These are phyloP conservation scores for Pseudogymnoascus sp. DNA, from an alignment of 2,329 filamentous ascomycete genomes.

Conservation along the genomic window DNA sequence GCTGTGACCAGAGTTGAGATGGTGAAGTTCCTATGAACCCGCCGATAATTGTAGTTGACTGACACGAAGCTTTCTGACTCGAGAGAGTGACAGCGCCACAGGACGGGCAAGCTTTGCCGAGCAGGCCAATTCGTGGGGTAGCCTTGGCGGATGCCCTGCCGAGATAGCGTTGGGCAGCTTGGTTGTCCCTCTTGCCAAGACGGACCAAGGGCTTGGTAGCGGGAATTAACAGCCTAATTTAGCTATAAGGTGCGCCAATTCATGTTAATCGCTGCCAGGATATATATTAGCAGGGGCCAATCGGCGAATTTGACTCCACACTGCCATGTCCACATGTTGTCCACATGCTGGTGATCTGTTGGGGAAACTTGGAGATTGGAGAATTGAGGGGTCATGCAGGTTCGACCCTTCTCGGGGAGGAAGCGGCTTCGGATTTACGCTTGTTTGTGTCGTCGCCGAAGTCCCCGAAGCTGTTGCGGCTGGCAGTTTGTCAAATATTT, in stretches of 20 bases:
- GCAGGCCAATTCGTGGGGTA: neutral
- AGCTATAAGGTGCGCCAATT: neutral
- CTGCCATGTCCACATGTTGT: neutral
- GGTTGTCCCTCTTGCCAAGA: neutral
- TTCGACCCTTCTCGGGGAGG: neutral
- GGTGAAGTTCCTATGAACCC: neutral
- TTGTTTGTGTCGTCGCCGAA: neutral
- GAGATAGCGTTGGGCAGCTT: neutral
- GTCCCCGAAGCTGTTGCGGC: neutral
- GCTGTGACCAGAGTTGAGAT: neutral
- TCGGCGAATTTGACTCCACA: neutral
- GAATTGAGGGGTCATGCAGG: neutral
- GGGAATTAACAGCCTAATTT: neutral
- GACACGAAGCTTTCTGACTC: constrained; percentile 4
- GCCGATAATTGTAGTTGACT: neutral
- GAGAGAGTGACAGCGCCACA: neutral
- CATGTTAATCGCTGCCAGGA: neutral
- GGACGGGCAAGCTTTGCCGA: neutral
- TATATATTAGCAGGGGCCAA: neutral
- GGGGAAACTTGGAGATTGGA: constrained; percentile 3
- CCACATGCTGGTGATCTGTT: neutral
- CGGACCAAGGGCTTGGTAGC: neutral
- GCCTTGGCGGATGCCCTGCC: neutral
- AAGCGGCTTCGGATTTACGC: neutral
- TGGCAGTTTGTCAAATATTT: neutral